Base-by-base conservation (phyloP, 192 early-diverging fungal species). In the Dissophora ornata region DNA sequence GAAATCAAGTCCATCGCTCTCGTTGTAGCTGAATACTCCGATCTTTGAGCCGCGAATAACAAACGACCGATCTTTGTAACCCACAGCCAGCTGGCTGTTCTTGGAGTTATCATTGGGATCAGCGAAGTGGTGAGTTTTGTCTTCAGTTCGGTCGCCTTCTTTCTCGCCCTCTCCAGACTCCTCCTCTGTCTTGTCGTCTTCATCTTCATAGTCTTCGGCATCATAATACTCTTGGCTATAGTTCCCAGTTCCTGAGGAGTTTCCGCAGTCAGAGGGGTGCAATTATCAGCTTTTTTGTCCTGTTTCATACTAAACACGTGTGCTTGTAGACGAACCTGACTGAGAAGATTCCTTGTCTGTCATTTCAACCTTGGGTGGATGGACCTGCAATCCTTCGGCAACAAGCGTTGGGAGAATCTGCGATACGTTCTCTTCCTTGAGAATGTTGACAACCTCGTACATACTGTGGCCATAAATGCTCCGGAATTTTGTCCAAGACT, bases 21-120 rank as follows among this genome's bases (percentile, higher is more conserved):
- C 84, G 2, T 85, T 86, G 75, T 96, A 91, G 62, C 82, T 87
- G 64, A 96, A 94, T 8, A 98, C 95, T 7, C 96, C 95, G 67
- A 98, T 95, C 40, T 86, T 87, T 79, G 88, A 84, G 26, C 96
- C 96, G 30, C 95, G 92, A 15, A 96, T 90, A 21, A 97, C 93
- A 81, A 94, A 97, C 12, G 96, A 95, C n/a, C 94, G 89, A 50
- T 93, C 90, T 79, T 94, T 93, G 81, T 90, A 90, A 0, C 95
- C 95, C 30, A 97, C 91, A 4, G 91, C 89, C 34, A 98, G 85
- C 49, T 89, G 90, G 12, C 86, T 93, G 81, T 96, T 96, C 56
- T 83, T 87, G 29, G 77, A 83, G 34, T 50, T 58, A n/a, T 57
- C 77, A n/a, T 69, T 47, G n/a, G n/a, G n/a, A n/a, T n/a, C n/a